These are phyloP conservation scores for Beverwykella pulmonaria DNA, from an alignment of 495 filamentous ascomycete species.

Conservation along the genomic window DNA sequence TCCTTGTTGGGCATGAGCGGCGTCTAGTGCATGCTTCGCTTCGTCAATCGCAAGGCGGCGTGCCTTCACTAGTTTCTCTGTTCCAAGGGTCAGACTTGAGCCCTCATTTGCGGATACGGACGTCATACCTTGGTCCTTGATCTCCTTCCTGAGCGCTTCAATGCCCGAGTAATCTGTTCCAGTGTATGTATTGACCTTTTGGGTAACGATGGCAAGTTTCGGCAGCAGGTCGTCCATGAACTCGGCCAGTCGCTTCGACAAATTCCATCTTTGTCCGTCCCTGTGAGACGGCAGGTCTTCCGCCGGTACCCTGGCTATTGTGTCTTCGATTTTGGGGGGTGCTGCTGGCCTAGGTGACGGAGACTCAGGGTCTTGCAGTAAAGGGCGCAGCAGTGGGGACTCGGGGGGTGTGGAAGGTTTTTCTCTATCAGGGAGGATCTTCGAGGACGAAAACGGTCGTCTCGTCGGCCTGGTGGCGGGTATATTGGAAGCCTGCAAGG, in stretches of 20 bases:
- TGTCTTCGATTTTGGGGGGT: conserved; percentile 18
- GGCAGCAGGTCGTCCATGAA: conserved; percentile 90
- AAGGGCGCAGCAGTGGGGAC: background rate
- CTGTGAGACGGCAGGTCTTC: conserved; percentile 73
- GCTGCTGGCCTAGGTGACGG: background rate
- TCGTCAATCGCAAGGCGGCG: conserved; percentile 67
- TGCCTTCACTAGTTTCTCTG: conserved; percentile 64
- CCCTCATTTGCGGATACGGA: conserved; percentile 1
- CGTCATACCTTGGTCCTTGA: conserved; percentile 63
- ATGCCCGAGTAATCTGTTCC: conserved; percentile 84
- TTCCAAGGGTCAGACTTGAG: conserved; percentile 16
- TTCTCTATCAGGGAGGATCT: background rate
- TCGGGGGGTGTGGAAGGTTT: background rate
- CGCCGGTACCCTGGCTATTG: conserved; percentile 27
- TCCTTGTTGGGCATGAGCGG: conserved; percentile 75
- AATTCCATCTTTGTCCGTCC: conserved; percentile 69
- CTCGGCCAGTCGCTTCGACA: conserved; percentile 71
- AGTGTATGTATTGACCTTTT: conserved; percentile 88
- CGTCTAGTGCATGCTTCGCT: conserved; percentile 74
- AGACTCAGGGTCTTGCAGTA: background rate
- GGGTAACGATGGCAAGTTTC: conserved; percentile 79
- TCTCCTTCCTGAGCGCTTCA: conserved; percentile 77
- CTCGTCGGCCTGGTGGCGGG: background rate
- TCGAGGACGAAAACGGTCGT: conserved; percentile 10
- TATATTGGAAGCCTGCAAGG: background rate